Conservation (phyloP, 805 yeast genomes). For the Cyberlindnera mycetangii region DNA sequence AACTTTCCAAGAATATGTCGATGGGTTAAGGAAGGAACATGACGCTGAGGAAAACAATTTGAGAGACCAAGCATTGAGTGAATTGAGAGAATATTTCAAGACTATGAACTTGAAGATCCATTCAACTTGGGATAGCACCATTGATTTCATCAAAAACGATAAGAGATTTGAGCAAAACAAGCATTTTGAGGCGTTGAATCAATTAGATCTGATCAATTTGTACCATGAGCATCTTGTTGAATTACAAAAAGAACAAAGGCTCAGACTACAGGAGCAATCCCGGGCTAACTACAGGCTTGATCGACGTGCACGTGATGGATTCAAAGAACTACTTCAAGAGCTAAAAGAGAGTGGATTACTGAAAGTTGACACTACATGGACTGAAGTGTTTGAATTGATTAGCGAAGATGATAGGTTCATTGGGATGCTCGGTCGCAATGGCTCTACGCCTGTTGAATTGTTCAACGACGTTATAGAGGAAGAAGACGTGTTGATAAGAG, state of each 20-base stretch:
- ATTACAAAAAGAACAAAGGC: slow-evolving; percentile 28
- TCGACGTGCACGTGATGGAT: slow-evolving; percentile 62
- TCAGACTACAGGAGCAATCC: slow-evolving; percentile 27
- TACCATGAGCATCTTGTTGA: slow-evolving; percentile 38
- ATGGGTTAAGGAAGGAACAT: slow-evolving; percentile 33
- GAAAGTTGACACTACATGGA: slow-evolving; percentile 56
- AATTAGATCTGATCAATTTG: slow-evolving; percentile 56
- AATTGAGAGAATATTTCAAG: slow-evolving; percentile 49
- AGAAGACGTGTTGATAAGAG: slow-evolving; percentile 50
- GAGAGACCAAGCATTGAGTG: slow-evolving; percentile 48
- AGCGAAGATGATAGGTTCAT: slow-evolving; percentile 56
- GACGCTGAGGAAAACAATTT: slow-evolving; percentile 26
- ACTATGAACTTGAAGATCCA: slow-evolving; percentile 28
- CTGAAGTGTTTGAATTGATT: slow-evolving; percentile 47
- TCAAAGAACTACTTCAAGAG: slow-evolving; percentile 43
- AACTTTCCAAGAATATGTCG: slow-evolving; percentile 51
- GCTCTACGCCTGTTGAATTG: slow-evolving; percentile 73
- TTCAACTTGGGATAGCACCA: slow-evolving; percentile 23
- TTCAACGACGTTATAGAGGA: slow-evolving; percentile 74
- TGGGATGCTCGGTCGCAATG: slow-evolving; percentile 66
- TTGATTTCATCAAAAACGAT: slow-evolving; percentile 32
- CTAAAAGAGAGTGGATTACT: slow-evolving; percentile 34
- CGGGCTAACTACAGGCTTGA: slow-evolving; percentile 51
- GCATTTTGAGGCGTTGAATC: slow-evolving; percentile 49
- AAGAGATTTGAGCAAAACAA: slow-evolving; percentile 56